phyloP scores from a whole-genome alignment of 257 asterid species.

The Solanum pinnatisectum region DNA sequence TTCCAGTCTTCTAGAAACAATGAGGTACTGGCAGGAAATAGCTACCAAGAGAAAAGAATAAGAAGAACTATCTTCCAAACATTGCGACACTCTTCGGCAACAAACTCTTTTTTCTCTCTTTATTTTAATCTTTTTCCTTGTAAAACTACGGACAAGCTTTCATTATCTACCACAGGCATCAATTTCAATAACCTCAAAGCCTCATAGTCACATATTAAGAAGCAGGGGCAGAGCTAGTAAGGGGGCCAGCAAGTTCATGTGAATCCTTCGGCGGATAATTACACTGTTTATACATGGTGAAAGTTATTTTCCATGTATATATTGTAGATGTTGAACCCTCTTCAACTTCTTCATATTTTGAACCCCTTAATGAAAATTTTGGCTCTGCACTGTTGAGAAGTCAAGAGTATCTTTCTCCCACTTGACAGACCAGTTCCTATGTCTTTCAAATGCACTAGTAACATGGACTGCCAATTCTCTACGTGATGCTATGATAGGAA shows the following conservation, averaged over 20 bases:
- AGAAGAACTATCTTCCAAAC: not conserved
- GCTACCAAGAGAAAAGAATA: not conserved
- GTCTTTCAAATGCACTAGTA: not conserved
- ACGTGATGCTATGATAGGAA: not conserved
- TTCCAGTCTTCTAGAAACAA: not conserved
- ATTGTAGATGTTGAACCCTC: too few species aligned
- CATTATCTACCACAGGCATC: not conserved
- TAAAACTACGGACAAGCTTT: not conserved
- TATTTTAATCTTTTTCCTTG: not conserved
- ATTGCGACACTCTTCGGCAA: not conserved
- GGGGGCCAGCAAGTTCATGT: too few species aligned
- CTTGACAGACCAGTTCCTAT: not conserved
- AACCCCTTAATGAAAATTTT: too few species aligned
- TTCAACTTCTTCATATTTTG: too few species aligned
- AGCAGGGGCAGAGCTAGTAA: too few species aligned
- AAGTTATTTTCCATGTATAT: too few species aligned
- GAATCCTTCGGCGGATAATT: too few species aligned
- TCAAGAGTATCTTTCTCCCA: not conserved
- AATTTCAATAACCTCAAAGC: not conserved
- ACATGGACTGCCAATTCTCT: not conserved
- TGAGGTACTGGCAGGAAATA: not conserved
- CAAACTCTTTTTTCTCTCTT: not conserved
- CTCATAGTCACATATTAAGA: not conserved
- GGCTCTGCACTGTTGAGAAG: too few species aligned
- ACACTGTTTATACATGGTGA: too few species aligned